Evolutionary conservation across 23 red algal genomes (phyloP).

Genomic region (Gracilaria gracilis): DNA sequence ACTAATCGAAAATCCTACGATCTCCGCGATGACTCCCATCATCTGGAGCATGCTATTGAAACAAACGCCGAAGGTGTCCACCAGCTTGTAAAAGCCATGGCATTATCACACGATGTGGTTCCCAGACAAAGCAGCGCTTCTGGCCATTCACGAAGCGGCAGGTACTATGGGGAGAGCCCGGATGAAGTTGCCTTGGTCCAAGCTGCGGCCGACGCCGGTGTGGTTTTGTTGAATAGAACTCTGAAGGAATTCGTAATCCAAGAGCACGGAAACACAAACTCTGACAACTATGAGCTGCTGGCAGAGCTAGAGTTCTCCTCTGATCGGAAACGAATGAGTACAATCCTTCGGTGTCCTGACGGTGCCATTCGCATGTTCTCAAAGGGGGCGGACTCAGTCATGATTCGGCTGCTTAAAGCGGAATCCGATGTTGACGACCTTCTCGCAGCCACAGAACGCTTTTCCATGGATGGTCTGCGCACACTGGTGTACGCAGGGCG

Average conservation of each 20-base stretch:
- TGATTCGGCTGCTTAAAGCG: constrained; percentile 67
- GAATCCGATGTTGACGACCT: constrained; percentile 39
- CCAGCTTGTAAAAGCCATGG: constrained; percentile 84
- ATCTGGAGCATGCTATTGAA: constrained; percentile 38
- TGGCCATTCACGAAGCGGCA: constrained; percentile 14
- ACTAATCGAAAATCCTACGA: constrained; percentile 68
- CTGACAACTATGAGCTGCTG: constrained; percentile 64
- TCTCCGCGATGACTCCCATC: constrained; percentile 10
- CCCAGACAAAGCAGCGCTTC: constrained; percentile 30
- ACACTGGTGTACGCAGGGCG: constrained; percentile 79
- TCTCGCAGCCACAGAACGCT: constrained; percentile 63
- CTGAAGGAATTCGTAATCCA: constrained; percentile 41
- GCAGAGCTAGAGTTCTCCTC: constrained; percentile 81
- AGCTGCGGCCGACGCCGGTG: constrained; percentile 68
- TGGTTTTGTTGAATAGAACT: constrained; percentile 53
- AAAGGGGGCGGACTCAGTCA: constrained; percentile 91
- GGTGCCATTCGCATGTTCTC: constrained; percentile 78
- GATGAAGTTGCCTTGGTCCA: constrained; percentile 93
- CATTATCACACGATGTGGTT: constrained; percentile 88
- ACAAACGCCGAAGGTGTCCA: constrained; percentile 17
- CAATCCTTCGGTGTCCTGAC: constrained; percentile 75
- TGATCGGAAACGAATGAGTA: constrained; percentile 89
- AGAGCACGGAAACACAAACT: constrained; percentile 4
- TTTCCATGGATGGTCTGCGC: constrained; percentile 89
- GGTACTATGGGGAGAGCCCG: constrained; percentile 82